phyloP scores from a whole-genome alignment of 768 basidiomycete genomes.

The Pisolithus tinctorius region DNA sequence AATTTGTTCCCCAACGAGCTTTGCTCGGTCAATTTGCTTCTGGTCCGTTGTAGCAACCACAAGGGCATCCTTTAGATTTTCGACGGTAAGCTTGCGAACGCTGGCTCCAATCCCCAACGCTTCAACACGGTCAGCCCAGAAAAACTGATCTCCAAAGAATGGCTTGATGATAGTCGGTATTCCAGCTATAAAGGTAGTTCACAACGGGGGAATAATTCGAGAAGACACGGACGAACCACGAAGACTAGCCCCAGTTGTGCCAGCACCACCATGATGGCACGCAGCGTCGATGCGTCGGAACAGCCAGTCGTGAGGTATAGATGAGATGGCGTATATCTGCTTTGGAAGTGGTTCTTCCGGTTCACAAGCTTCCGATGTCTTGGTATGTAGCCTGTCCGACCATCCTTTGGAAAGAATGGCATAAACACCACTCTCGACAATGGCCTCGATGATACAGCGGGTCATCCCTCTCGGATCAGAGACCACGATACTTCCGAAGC shows the following conservation, averaged over 20 bases:
- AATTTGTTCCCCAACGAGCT: constrained; percentile 79
- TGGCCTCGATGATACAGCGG: constrained; percentile 81
- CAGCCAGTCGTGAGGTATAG: constrained; percentile 94
- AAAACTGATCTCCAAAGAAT: constrained; percentile 97
- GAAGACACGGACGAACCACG: constrained; percentile 51
- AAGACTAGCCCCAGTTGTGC: constrained; percentile 91
- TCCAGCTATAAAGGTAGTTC: constrained; percentile 47
- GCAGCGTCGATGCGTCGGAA: constrained; percentile 93
- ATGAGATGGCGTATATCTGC: constrained; percentile 78
- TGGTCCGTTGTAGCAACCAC: constrained; percentile 75
- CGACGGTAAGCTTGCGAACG: constrained; percentile 81
- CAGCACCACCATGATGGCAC: constrained; percentile 96
- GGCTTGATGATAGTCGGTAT: constrained; percentile 95
- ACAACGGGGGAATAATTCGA: neutral
- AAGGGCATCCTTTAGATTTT: constrained; percentile 73
- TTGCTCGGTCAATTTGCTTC: constrained; percentile 86
- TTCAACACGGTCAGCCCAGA: constrained; percentile 98
- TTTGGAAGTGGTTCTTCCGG: constrained; percentile 65
- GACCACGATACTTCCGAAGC: constrained; percentile 96
- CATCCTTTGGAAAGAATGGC: constrained; percentile 97
- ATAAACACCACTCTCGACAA: constrained; percentile 78
- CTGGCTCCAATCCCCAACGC: constrained; percentile 87
- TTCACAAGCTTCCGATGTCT: constrained; percentile 52
- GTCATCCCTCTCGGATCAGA: constrained; percentile 94
- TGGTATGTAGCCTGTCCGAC: constrained; percentile 82